Evolutionary conservation across 257 asterid species (phyloP).

Genomic region (Plectranthus barbatus): DNA sequence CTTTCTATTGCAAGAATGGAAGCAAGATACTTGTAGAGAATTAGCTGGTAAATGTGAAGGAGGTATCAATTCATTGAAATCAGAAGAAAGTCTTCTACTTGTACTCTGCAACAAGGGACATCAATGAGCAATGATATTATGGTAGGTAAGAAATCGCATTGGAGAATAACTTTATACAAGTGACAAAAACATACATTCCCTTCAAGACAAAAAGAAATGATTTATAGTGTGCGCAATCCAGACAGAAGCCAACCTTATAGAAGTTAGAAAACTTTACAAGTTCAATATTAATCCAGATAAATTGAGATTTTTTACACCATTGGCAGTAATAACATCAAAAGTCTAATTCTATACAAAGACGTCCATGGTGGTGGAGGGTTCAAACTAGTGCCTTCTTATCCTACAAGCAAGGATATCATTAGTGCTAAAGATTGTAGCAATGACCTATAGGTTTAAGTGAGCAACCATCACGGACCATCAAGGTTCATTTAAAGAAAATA

Average conservation of each 20-base stretch:
- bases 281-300: background rate
- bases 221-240: background rate
- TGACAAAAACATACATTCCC: background rate
- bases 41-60: slow-evolving; percentile 22
- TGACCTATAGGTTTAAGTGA: background rate
- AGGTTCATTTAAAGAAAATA: background rate
- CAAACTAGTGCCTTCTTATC: background rate
- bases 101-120: slow-evolving; percentile 46
- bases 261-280: background rate
- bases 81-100: slow-evolving; percentile 35
- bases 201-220: background rate
- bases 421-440: slow-evolving; percentile 9
- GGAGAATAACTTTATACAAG: background rate
- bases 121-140: slow-evolving; percentile 5
- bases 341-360: background rate
- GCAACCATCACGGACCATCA: background rate
- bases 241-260: background rate
- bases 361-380: background rate
- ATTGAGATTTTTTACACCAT: background rate
- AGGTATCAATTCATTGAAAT: slow-evolving; percentile 26
- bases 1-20: slow-evolving; percentile 46
- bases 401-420: slow-evolving; percentile 7
- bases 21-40: slow-evolving; percentile 45
- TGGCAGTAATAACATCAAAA: background rate
- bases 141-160: background rate